Evolutionary conservation across 371 early-diverging fungal species (phyloP).

Genomic region (Actinomortierella ambigua): DNA sequence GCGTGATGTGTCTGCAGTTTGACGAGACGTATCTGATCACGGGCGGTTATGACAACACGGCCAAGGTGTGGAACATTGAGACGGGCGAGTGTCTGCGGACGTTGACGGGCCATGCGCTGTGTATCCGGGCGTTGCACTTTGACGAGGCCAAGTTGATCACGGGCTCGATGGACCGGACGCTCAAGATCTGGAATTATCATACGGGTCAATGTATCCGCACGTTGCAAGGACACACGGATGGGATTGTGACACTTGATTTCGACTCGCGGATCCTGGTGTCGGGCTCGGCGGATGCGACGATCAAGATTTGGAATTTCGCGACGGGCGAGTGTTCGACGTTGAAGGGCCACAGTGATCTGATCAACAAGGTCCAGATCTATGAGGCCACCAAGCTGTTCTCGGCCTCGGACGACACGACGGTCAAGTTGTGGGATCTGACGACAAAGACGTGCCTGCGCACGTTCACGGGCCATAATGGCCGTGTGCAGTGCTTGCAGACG

Average conservation of each 20-base stretch:
- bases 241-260: constrained; percentile 84
- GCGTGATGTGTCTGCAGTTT: constrained; percentile 84
- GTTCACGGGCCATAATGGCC: constrained; percentile 77
- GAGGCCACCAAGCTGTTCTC: constrained; percentile 68
- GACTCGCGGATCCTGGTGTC: constrained; percentile 74
- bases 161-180: constrained; percentile 87
- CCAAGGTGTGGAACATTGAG: constrained; percentile 81
- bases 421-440: constrained; percentile 81
- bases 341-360: constrained; percentile 83
- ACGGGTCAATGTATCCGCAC: constrained; percentile 85
- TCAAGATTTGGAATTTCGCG: constrained; percentile 88
- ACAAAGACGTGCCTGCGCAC: constrained; percentile 66
- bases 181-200: constrained; percentile 94
- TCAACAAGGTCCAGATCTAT: constrained; percentile 81
- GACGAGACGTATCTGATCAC: constrained; percentile 79
- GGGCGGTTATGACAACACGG: constrained; percentile 80
- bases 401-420: constrained; percentile 76
- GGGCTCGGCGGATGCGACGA: constrained; percentile 82
- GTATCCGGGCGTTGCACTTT: constrained; percentile 85
- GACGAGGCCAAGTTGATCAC: constrained; percentile 80
- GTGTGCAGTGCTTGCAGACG: constrained; percentile 70
- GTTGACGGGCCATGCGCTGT: constrained; percentile 84
- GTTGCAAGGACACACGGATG: constrained; percentile 78
- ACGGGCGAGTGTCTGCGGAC: constrained; percentile 67
- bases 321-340: constrained; percentile 77